Percentiles rank a stretch among this genome's conserved stretches.
Conservation (phyloP, 108 stramenopile genomes). For the Poteriospumella lacustris region DNA sequence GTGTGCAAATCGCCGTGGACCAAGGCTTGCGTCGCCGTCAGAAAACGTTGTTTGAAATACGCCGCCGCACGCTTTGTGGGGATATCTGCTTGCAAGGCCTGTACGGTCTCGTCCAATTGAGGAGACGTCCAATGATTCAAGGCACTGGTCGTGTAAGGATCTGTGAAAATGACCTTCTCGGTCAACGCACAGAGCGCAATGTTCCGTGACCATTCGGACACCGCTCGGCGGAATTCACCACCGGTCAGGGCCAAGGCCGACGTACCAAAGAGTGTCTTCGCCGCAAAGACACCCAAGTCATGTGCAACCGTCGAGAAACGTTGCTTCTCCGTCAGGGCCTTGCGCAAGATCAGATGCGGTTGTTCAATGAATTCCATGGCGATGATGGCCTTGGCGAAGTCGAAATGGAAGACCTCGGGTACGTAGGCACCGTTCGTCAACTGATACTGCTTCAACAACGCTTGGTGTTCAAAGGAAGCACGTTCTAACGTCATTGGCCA, state of each 20-base stretch:
- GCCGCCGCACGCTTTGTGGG: slow-evolving; percentile 41
- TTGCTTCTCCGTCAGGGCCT: slow-evolving; percentile 45
- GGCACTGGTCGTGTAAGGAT: slow-evolving; percentile 33
- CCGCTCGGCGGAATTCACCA: slow-evolving; percentile 34
- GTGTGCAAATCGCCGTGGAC: slow-evolving; percentile 58
- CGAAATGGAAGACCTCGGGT: slow-evolving; percentile 46
- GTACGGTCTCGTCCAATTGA: slow-evolving; percentile 47
- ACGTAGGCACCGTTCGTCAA: slow-evolving; percentile 38
- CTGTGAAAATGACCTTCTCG: slow-evolving; percentile 49
- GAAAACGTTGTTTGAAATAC: slow-evolving; percentile 48
- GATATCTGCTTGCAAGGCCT: slow-evolving; percentile 36
- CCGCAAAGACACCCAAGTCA: slow-evolving; percentile 52
- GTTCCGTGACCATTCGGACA: slow-evolving; percentile 48
- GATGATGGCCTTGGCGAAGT: slow-evolving; percentile 33
- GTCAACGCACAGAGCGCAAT: slow-evolving; percentile 55
- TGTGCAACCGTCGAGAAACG: slow-evolving; percentile 47
- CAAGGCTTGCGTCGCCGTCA: slow-evolving; percentile 42
- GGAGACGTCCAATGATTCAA: slow-evolving; percentile 53
- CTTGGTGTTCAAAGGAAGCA: slow-evolving; percentile 50
- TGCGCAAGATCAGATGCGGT: slow-evolving; percentile 56
- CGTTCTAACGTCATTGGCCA: slow-evolving; percentile 58
- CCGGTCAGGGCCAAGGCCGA: slow-evolving; percentile 42
- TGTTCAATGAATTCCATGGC: slow-evolving; percentile 55
- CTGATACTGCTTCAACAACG: slow-evolving; percentile 34
- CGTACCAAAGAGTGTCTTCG: slow-evolving; percentile 50